A percentile compares a stretch with the other conserved stretches of the same genome.
phyloP scores from a whole-genome alignment of 441 rosid genomes.

The Gossypium schwendimanii region DNA sequence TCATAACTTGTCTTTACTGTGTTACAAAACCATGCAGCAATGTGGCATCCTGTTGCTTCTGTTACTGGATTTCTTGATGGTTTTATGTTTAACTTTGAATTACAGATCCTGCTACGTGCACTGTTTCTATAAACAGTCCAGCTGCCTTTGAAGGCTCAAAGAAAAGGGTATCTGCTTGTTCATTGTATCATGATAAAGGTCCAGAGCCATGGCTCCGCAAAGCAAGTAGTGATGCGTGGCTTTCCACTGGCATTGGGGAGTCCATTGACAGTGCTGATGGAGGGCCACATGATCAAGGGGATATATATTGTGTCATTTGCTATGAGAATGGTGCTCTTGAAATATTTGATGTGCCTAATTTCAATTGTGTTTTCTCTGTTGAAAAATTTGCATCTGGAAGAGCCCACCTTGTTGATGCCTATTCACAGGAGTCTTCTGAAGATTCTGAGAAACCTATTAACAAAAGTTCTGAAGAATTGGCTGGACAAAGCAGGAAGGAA shows the following conservation, averaged over 20 bases:
- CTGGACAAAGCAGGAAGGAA: constrained; percentile 60
- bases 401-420: constrained; percentile 62
- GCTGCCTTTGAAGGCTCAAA: constrained; percentile 59
- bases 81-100: constrained; percentile 26
- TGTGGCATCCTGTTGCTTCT: constrained; percentile 3
- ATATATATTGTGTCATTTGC: constrained; percentile 82
- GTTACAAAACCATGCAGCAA: neutral
- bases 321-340: constrained; percentile 78
- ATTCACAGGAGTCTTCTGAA: constrained; percentile 32
- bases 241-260: constrained; percentile 79
- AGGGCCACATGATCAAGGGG: constrained; percentile 81
- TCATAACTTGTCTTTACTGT: neutral
- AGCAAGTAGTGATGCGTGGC: constrained; percentile 97
- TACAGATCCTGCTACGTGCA: constrained; percentile 86
- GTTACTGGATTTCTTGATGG: constrained; percentile 1
- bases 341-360: constrained; percentile 89
- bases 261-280: constrained; percentile 83
- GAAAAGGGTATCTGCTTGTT: constrained; percentile 69
- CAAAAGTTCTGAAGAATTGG: constrained; percentile 40
- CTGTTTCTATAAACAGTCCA: constrained; percentile 63
- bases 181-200: constrained; percentile 90
- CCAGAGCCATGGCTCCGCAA: constrained; percentile 94
- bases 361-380: constrained; percentile 72
- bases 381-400: constrained; percentile 83
- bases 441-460: constrained; percentile 36